Conservation (phyloP, 495 filamentous ascomycete species). For the Trichoderma reesei region DNA sequence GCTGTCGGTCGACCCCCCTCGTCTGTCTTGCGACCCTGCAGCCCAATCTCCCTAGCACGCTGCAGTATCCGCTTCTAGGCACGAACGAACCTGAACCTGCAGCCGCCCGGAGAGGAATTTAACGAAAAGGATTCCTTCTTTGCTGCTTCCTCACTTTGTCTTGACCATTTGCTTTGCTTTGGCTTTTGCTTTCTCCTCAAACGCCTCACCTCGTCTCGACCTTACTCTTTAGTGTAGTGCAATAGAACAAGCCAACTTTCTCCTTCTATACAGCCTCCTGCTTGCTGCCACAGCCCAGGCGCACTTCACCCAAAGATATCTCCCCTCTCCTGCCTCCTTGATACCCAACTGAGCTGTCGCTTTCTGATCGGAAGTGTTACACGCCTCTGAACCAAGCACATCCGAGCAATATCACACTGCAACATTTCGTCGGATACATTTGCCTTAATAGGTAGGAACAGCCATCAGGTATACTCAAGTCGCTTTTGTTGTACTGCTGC, state of each 20-base stretch:
- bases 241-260: background rate
- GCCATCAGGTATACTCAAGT: background rate
- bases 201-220: background rate
- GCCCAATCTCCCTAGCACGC: conserved; percentile 3
- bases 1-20: background rate
- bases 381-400: background rate
- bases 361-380: background rate
- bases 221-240: background rate
- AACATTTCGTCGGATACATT: background rate
- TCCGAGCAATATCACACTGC: background rate
- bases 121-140: background rate
- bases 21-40: background rate
- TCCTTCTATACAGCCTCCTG: background rate
- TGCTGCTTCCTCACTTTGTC: background rate
- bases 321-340: background rate
- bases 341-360: background rate
- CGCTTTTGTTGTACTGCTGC: background rate
- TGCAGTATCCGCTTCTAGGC: conserved; percentile 5
- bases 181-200: background rate
- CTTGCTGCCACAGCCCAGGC: background rate
- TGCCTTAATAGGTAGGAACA: background rate
- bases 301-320: background rate
- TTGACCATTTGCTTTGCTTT: background rate
- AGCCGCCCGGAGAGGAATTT: background rate
- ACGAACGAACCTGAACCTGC: background rate